Base-by-base conservation (phyloP, 1,139 yeast species). In the Protomyces inouyei region DNA sequence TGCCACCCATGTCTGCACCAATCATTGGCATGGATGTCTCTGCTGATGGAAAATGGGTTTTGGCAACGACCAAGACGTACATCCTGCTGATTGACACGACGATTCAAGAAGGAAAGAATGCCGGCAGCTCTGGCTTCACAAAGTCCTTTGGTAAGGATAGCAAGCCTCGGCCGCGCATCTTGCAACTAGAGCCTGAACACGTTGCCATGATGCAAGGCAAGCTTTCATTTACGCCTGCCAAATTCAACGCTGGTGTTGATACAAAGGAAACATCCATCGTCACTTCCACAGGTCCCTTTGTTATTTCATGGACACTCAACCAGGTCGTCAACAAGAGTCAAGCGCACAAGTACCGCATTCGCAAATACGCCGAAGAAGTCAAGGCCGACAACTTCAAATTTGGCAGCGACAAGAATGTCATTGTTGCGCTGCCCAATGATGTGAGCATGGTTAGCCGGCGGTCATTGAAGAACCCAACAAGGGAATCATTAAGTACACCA, bases 1-100 rank as follows among this genome's bases (percentile, higher is more conserved):
- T 90, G 48, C 96, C 96, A 0, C 89, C 95, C 0, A 77, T 90
- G 64, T 96, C 96, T 16, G 95, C 88, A 69, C 78, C 84, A 1
- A 83, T 87, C 57, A 76, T 80, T 57, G 87, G 87, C 32, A 71
- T 88, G 35, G 92, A 87, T 66, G 84, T 83, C 0, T 85, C 95
- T 5, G 84, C 86, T 28, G 95, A 88, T 73, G 97, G 97, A 65
- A 79, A 83, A 71, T 90, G 92, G 88, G 71, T 90, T 52, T 77
- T 91, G 67, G 95, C 91, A 1, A 90, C 97, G 0, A 88, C 93
- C 76, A 78, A 80, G 70, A 82, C 84, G 1, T 88, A 87, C 72
- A 76, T 90, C 66, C 77, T 90, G 65, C 79, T 91, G 59, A 79
- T 88, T 68, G 95, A 89, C 73, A 78, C 84, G 9, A 77, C 80